Percentiles rank a stretch among this genome's conserved stretches.
Evolutionary conservation across 768 basidiomycete species (phyloP).

Genomic region (Leccinum obscurum): DNA sequence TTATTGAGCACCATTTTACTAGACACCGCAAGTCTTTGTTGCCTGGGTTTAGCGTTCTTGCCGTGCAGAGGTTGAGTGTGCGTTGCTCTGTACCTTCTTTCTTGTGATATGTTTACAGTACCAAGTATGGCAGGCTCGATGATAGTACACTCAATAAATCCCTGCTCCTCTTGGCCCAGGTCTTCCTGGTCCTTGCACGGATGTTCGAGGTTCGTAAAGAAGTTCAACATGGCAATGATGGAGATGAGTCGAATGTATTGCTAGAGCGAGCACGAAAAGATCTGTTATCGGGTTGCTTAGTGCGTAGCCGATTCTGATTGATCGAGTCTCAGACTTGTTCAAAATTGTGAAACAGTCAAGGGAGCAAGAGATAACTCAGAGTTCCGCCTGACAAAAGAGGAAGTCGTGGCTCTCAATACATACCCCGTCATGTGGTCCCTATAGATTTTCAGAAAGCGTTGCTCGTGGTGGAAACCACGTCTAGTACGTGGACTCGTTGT

Average conservation of each 20-base stretch:
- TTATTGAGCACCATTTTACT: neutral
- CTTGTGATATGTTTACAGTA: neutral
- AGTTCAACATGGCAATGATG: conserved; percentile 36
- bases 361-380: conserved; percentile 29
- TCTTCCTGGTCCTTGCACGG: conserved; percentile 37
- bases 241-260: conserved; percentile 39
- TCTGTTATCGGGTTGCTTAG: conserved; percentile 30
- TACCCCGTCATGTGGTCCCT: no score
- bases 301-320: conserved; percentile 3
- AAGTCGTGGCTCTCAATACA: conserved; percentile 26
- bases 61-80: conserved; percentile 34
- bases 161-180: conserved; percentile 37
- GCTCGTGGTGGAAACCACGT: conserved; percentile 23
- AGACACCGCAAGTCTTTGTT: conserved; percentile 40
- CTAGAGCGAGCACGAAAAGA: conserved; percentile 36
- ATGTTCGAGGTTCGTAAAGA: conserved; percentile 30
- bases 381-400: conserved; percentile 27
- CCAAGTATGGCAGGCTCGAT: conserved; percentile 36
- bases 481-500: no score
- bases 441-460: conserved; percentile 17
- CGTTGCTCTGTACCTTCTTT: neutral
- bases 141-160: conserved; percentile 37
- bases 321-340: neutral
- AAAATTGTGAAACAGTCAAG: conserved; percentile 32
- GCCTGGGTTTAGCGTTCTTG: conserved; percentile 40